Evolutionary conservation across 2,329 filamentous ascomycete genomes (phyloP), one percentile per base, ranked within the genome.

Genomic region (Hymenoscyphus repandus): DNA sequence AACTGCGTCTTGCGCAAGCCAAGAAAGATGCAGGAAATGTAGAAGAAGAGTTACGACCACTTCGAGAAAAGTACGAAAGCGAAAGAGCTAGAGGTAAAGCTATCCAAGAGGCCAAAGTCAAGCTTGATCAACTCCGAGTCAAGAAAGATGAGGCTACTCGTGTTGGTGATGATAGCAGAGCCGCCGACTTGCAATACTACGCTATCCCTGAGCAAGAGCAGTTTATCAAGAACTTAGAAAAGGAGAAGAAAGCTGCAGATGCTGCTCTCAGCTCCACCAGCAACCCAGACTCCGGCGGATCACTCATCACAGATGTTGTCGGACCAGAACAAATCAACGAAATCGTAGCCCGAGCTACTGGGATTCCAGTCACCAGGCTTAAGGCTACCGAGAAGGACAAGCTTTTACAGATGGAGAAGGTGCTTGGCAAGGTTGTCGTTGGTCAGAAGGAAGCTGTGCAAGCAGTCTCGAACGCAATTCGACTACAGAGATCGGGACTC

Each of bases 311-410:
- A 2, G 93, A 99, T 66, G 81, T 93, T 42, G 93, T 99, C 58
- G 93, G 93, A 5, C 90, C 91, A 10, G 93, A 99, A 58, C 91
- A 99, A 69, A 99, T 99, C 77, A 97, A 99, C 68, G 92, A 97
- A 66, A 99, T 99, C 55, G 93, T 99, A 47, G 87, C 88, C 49
- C 85, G 90, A 54, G 96, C 91, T 89, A 99, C 93, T n/a, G 93
- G 93, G 57, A 99, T 99, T 61, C 93, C 93, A 1, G 90, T 99
- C 52, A 97, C 90, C 4, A 80, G 92, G 55, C 83, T 99, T 37
- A 92, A 88, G 74, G 96, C 93, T 0, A 88, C 90, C 0, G 93
- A 99, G 72, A 97, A 96, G 73, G 93, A 99, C 69, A 97, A 97
- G 76, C 79, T 99, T n/a, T 80, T 99, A 57, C 80, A 95, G 64